Evolutionary conservation across 305 asterid genomes (phyloP), one percentile per base, ranked within the genome.

Genomic region (Lippia alba): DNA sequence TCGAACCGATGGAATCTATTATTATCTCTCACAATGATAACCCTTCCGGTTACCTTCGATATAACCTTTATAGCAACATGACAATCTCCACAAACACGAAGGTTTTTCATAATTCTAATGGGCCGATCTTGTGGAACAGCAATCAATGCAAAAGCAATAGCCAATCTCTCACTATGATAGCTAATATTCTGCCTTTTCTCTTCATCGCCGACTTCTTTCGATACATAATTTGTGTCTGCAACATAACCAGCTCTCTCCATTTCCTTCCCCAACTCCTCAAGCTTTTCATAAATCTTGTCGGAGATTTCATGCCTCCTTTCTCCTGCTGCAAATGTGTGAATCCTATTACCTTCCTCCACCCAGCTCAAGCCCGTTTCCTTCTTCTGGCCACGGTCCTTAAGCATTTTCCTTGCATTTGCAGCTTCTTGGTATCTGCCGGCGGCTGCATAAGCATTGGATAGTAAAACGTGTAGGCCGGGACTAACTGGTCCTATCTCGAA

Each of bases 281-380:
- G 56, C 73, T 87, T 91, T 46, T 76, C 14, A 9, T 87, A 89
- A 32, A 91, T 91, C 73, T 87, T 90, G 39, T 78, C 71, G 0
- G 75, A 78, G 15, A 80, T 78, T 16, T 76, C 83, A 20, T 89
- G 87, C 0, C 71, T 40, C 75, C 92, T 76, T 49, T 89, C 96
- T 40, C 96, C 96, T n/a, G 96, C 87, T 41, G 92, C 86, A 82
- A 91, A 89, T 14, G 86, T 80, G 75, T 89, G 93, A n/a, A 89
- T 80, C 75, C 70, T 84, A 76, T 88, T 91, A 19, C 87, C 90
- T 61, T 85, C 96, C 69, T 89, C 96, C 14, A 91, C 92, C 96
- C 96, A 89, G 67, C 96, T 91, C 81, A 87, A 75, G 51, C 96
- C 97, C 9, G 96, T 89, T 81, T 91, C 97, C 77, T 91, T 91